These are phyloP conservation scores for Cryphonectria radicalis DNA, from an alignment of 2,329 filamentous ascomycete species.

Conservation along the genomic window DNA sequence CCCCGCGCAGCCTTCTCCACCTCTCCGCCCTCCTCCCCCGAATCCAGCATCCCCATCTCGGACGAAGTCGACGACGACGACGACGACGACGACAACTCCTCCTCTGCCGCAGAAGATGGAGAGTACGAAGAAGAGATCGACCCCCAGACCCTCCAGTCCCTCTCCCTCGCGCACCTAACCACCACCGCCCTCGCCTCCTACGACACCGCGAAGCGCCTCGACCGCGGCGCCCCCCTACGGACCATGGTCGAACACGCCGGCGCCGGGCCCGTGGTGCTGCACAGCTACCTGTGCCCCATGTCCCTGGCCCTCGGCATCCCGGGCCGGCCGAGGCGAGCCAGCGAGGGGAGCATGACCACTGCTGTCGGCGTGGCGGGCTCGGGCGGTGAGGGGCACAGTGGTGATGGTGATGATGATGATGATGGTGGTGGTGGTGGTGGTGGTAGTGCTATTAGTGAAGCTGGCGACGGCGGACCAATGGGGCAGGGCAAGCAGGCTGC, in stretches of 20 bases:
- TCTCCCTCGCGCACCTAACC: slow-evolving; percentile 57
- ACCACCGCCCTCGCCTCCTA: slow-evolving; percentile 57
- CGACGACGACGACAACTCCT: slow-evolving; percentile 10
- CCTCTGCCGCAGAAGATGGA: background rate
- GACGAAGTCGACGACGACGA: background rate
- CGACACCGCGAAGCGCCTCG: slow-evolving; percentile 56
- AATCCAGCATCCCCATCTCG: background rate
- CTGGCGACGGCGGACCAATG: background rate
- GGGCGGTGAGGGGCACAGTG: background rate
- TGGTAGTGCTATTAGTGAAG: slow-evolving; percentile 26
- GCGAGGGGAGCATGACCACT: slow-evolving; percentile 18
- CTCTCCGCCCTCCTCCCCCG: slow-evolving; percentile 17
- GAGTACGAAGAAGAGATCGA: background rate
- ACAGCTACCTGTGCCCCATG: slow-evolving; percentile 31
- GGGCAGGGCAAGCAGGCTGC: background rate
- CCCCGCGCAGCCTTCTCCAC: slow-evolving; percentile 22
- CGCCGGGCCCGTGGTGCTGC: slow-evolving; percentile 46
- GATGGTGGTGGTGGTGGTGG: slow-evolving; percentile 12
- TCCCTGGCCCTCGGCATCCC: slow-evolving; percentile 22
- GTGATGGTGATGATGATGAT: slow-evolving; percentile 12
- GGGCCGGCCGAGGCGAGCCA: background rate
- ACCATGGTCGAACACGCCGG: slow-evolving; percentile 62
- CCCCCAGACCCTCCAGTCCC: slow-evolving; percentile 36
- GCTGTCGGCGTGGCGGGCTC: background rate
- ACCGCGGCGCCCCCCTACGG: slow-evolving; percentile 57